Base-by-base conservation (phyloP, 371 early-diverging fungal species). In the Amoeboradix gromovi region DNA sequence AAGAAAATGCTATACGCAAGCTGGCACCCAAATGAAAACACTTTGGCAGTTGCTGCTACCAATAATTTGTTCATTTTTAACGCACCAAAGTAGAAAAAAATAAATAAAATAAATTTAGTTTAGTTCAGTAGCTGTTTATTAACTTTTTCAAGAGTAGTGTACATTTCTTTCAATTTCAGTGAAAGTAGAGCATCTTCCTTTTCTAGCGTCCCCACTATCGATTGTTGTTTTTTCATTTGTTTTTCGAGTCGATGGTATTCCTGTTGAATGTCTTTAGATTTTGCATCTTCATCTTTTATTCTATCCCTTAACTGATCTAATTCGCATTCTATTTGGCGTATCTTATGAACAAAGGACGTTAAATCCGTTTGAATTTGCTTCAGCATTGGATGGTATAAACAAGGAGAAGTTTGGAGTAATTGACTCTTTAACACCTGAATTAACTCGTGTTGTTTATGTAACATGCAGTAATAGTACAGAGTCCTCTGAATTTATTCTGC, bases 1-100 rank as follows among this genome's bases (percentile, higher is more conserved):
- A 89, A 92, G 80, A 94, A 94, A 83, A 94, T 96, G 70, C 74
- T 96, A 67, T 94, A 96, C 73, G 88, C 95, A 30, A 89, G 91
- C 69, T 95, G 94, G 94, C 95, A 96, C 81, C 97, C 97, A 28
- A 70, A 70, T 17, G 70, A 68, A 66, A 68, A 70, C 28, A 29
- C 68, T 29, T 29, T 70, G 29, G 70, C 70, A 16, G 28, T 68
- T 29, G 70, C 70, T 17, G 70, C 70, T 30, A 68, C 70, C 0
- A 70, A 70, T 28, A 70, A 70, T 31, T 68, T 70, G 30, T 70
- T 70, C 31, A 29, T 70, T 30, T 70, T 70, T 65, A 16, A 29
- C 17, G 29, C 67, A 28, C 28, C 29, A 12, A 28, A 67, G 27
- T 67, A 27, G 17, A 67, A 28, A 67, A 17, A 16, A 67, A 12